Percentiles rank a stretch among this genome's conserved stretches.
Evolutionary conservation across 257 asterid species (phyloP).

Genomic region (Marsdenia floribunda): DNA sequence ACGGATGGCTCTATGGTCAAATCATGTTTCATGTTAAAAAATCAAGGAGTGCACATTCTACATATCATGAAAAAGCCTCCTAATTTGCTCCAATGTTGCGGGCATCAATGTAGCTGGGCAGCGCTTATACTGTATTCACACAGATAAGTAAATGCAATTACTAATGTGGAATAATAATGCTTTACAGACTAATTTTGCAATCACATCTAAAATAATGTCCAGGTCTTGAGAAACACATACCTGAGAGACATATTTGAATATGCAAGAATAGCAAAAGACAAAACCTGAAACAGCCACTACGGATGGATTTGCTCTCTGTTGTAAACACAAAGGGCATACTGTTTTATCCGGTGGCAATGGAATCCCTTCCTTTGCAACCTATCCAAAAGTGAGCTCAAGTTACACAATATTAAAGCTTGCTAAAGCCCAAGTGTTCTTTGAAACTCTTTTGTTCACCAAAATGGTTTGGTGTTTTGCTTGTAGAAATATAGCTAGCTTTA

Average conservation of each 20-base stretch:
- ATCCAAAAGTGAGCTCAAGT: constrained; percentile 19
- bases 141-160: constrained; percentile 5
- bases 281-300: constrained; percentile 86
- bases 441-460: not conserved
- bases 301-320: constrained; percentile 87
- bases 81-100: constrained; percentile 78
- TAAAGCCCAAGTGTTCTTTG: not conserved
- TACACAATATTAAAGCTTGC: not conserved
- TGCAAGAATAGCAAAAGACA: constrained; percentile 94
- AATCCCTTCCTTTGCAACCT: constrained; percentile 95
- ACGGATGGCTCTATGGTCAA: not conserved
- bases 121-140: constrained; percentile 68
- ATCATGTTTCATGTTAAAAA: not conserved
- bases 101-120: constrained; percentile 89
- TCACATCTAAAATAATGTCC: not conserved
- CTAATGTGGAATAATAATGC: not conserved
- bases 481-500: not conserved
- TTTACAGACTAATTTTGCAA: not conserved
- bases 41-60: constrained; percentile 15
- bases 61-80: constrained; percentile 89
- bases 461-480: not conserved
- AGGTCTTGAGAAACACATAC: constrained; percentile 33
- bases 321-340: constrained; percentile 77
- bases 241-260: constrained; percentile 87
- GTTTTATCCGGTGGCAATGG: constrained; percentile 77